These are phyloP conservation scores for Lactarius pseudohatsudake DNA, from an alignment of 768 basidiomycete species.

Conservation along the genomic window DNA sequence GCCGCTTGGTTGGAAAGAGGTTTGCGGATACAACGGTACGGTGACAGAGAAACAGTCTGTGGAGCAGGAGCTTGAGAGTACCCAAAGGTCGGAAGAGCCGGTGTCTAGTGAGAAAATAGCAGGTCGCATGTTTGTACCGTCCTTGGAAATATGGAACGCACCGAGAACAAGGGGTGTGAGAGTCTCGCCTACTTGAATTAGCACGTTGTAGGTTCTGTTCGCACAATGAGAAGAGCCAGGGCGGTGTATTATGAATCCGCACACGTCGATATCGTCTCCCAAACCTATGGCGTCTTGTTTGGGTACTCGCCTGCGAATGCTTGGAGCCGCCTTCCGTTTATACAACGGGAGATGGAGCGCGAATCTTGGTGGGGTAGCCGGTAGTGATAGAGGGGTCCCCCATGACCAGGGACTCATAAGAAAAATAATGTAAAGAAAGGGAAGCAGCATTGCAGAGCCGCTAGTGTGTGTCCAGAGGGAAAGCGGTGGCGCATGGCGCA, in stretches of 20 bases:
- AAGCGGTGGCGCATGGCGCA: background rate
- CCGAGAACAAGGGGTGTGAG: conserved; percentile 60
- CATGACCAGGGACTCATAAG: conserved; percentile 5
- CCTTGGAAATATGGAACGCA: conserved; percentile 34
- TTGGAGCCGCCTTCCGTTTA: conserved; percentile 8
- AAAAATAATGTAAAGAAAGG: background rate
- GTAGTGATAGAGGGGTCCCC: conserved; percentile 9
- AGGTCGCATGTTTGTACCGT: background rate
- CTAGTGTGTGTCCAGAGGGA: background rate
- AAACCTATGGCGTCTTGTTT: conserved; percentile 45
- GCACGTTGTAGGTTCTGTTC: conserved; percentile 61
- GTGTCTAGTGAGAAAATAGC: conserved; percentile 50
- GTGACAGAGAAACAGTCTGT: conserved; percentile 40
- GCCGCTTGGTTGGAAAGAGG: conserved; percentile 46
- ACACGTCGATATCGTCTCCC: conserved; percentile 66
- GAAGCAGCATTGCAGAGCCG: conserved; percentile 4
- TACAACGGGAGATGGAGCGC: conserved; percentile 20
- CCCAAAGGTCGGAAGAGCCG: conserved; percentile 79
- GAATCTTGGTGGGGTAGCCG: background rate
- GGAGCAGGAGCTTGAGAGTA: conserved; percentile 57
- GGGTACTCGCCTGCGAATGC: background rate
- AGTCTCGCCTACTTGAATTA: conserved; percentile 54
- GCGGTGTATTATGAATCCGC: conserved; percentile 31
- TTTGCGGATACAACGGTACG: conserved; percentile 52
- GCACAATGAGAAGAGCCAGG: background rate